These are phyloP conservation scores for Nitzschia sp. DNA, from an alignment of 108 stramenopile species.

Conservation along the genomic window DNA sequence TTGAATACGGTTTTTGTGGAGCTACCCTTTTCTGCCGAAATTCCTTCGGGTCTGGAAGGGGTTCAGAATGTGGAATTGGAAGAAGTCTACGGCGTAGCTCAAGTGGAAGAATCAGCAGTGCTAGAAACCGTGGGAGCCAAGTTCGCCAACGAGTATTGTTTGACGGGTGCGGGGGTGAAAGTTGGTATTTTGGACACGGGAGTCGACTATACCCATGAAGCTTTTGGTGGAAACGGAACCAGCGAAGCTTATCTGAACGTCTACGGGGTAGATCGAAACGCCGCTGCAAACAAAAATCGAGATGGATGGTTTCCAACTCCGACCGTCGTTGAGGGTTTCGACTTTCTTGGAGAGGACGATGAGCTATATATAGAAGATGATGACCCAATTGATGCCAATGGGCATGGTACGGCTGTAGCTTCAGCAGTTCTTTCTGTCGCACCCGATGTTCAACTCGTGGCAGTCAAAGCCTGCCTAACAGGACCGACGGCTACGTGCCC, in stretches of 20 bases:
- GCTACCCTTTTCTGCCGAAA: not conserved
- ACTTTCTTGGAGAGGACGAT: slow-evolving; percentile 24
- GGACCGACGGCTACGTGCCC: slow-evolving; percentile 10
- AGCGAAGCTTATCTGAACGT: not conserved
- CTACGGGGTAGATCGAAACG: not conserved
- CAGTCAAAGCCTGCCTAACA: slow-evolving; percentile 20
- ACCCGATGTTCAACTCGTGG: slow-evolving; percentile 20
- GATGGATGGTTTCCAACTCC: slow-evolving; percentile 31
- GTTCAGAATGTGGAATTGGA: not conserved
- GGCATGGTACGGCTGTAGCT: slow-evolving; percentile 34
- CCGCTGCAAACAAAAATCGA: not conserved
- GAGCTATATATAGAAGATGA: not conserved
- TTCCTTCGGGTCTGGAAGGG: not conserved
- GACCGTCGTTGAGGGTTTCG: slow-evolving; percentile 17
- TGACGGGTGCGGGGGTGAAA: slow-evolving; percentile 20
- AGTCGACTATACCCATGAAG: slow-evolving; percentile 33
- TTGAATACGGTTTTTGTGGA: slow-evolving; percentile 4
- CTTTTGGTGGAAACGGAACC: slow-evolving; percentile 29
- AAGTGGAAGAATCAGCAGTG: not conserved
- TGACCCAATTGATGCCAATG: slow-evolving; percentile 30
- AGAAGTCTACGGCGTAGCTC: not conserved
- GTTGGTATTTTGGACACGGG: slow-evolving; percentile 33
- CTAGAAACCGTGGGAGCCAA: slow-evolving; percentile 1
- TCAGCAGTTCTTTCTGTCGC: slow-evolving; percentile 25
- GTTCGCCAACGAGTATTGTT: slow-evolving; percentile 3